Evolutionary conservation across 2,329 filamentous ascomycete species (phyloP).

Genomic region (Byssochlamys sp.): DNA sequence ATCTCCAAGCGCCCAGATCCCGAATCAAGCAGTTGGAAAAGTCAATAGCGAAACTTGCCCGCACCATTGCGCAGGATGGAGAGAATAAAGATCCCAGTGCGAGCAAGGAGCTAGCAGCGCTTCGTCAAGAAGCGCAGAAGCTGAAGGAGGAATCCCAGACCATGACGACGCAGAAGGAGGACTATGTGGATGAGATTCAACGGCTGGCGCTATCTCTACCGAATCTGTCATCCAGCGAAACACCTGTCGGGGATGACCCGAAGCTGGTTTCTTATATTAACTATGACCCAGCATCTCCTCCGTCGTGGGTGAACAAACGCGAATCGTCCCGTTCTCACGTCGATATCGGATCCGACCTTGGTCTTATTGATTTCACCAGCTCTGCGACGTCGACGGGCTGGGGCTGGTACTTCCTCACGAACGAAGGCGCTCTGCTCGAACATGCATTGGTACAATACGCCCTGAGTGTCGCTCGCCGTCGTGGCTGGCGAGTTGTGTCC

Average conservation of each 20-base stretch:
- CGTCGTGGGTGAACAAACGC: constrained; percentile 19
- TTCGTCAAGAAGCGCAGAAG: constrained; percentile 29
- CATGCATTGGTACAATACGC: constrained; percentile 86
- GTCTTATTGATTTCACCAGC: constrained; percentile 77
- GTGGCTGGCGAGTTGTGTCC: constrained; percentile 70
- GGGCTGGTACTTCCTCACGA: constrained; percentile 96
- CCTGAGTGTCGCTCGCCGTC: constrained; percentile 58
- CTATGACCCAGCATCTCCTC: constrained; percentile 45
- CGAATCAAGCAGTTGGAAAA: constrained; percentile 37
- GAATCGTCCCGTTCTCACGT: constrained; percentile 58
- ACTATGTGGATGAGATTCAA: constrained; percentile 54
- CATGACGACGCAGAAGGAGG: constrained; percentile 21
- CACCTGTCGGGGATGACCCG: constrained; percentile 60
- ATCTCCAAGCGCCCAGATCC: constrained; percentile 32
- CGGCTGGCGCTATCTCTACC: constrained; percentile 67
- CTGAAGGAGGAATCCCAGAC: constrained; percentile 29
- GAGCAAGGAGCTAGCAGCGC: constrained; percentile 15
- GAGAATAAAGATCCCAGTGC: background rate
- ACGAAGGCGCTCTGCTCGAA: constrained; percentile 85
- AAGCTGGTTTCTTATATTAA: constrained; percentile 70
- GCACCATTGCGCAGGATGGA: constrained; percentile 8
- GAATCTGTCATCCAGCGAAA: constrained; percentile 70
- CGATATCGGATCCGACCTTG: constrained; percentile 74
- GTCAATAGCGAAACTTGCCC: constrained; percentile 27
- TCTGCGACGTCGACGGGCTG: constrained; percentile 78